Conservation (phyloP, 2,329 filamentous ascomycete species). For the Fusarium sp. region DNA sequence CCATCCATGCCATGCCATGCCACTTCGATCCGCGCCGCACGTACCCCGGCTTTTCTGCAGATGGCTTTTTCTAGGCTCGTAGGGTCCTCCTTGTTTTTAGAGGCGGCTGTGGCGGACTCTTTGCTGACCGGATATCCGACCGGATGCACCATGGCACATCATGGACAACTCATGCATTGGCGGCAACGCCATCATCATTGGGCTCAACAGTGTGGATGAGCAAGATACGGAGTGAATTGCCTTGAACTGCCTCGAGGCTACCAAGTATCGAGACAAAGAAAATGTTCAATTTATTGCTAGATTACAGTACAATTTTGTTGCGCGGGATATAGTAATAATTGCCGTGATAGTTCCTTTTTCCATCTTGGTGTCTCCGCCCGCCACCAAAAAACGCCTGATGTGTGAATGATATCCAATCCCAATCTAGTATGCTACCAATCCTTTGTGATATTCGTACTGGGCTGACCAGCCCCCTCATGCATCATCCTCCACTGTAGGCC, state of each 20-base stretch:
- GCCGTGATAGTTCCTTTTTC: slow-evolving; percentile 1
- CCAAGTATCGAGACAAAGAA: not conserved
- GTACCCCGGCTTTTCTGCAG: slow-evolving; percentile 17
- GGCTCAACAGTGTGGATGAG: not conserved
- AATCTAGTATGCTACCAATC: not conserved
- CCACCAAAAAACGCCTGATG: slow-evolving; percentile 27
- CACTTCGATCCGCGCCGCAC: slow-evolving; percentile 4
- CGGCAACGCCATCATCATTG: not conserved
- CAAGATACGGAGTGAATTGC: not conserved
- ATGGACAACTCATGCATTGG: slow-evolving; percentile 24
- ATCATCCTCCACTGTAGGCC: slow-evolving; percentile 40
- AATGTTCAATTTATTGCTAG: slow-evolving; percentile 18
- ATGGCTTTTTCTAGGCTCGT: not conserved
- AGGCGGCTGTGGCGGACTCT: slow-evolving; percentile 13
- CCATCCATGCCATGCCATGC: slow-evolving; percentile 15
- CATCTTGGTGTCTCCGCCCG: not conserved
- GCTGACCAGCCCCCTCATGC: not conserved
- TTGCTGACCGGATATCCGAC: slow-evolving; percentile 20
- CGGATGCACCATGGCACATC: slow-evolving; percentile 18
- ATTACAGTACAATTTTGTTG: slow-evolving; percentile 12
- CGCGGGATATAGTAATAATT: slow-evolving; percentile 5
- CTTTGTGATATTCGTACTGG: not conserved
- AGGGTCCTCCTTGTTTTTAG: slow-evolving; percentile 12
- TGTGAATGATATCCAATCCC: slow-evolving; percentile 7
- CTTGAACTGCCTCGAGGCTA: too few relatives aligned